A percentile compares a stretch with the other conserved stretches of the same genome.
These are phyloP conservation scores for Neurospora sp. DNA, from an alignment of 495 filamentous ascomycete genomes.

Conservation along the genomic window DNA sequence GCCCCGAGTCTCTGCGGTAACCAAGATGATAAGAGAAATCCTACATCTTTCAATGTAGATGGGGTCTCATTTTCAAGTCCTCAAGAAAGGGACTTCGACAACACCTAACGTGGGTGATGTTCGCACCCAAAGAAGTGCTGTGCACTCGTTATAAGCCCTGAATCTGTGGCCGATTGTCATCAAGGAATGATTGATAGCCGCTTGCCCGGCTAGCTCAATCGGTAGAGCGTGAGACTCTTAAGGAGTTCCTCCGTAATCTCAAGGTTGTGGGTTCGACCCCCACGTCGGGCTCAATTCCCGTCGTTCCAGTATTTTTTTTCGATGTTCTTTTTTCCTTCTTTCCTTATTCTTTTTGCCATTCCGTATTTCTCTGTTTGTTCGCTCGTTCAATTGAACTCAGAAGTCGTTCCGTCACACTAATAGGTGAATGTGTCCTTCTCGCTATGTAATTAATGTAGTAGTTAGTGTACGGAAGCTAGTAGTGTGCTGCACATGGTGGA, in stretches of 20 bases:
- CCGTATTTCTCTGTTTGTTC: neutral
- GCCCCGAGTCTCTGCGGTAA: no score
- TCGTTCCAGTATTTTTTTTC: neutral
- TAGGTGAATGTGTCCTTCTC: no score
- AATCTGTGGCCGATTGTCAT: neutral
- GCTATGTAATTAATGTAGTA: no score
- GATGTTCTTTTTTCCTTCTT: neutral
- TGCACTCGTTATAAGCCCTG: neutral
- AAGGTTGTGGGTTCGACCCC: neutral
- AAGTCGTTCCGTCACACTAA: no score
- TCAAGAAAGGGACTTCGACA: neutral
- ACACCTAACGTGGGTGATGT: neutral
- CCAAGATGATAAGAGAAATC: no score
- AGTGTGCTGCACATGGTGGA: no score
- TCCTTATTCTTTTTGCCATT: neutral
- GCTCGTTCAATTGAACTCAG: neutral
- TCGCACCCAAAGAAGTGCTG: neutral
- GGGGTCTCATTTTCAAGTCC: neutral
- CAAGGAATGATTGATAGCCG: neutral
- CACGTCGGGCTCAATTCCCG: neutral
- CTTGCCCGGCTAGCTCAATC: slow-evolving; percentile 52
- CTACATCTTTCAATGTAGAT: neutral
- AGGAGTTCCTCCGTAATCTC: slow-evolving; percentile 11
- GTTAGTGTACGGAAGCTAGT: no score
- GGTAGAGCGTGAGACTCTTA: slow-evolving; percentile 70